Evolutionary conservation across 2,329 filamentous ascomycete species (phyloP), one percentile per base, ranked within the genome.

Genomic region (Talaromyces rugulosus): DNA sequence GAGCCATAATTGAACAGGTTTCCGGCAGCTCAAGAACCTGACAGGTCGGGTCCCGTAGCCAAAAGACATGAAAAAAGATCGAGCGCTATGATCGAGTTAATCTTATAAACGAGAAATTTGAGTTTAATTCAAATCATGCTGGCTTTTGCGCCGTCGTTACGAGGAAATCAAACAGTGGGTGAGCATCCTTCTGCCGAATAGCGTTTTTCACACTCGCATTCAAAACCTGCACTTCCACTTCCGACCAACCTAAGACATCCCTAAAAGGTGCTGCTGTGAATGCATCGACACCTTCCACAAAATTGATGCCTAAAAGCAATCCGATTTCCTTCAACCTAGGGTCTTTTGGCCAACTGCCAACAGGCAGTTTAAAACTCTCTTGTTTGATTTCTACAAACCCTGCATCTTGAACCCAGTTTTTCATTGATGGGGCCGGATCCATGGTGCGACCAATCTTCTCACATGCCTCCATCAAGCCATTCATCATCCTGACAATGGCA

Each of bases 341-440:
- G 53, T 72, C 67, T 56, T 70, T 71, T 8, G 71, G 66, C 70
- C 71, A 73, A 6, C 68, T 65, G 9, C 66, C 67, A 33, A 70
- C 36, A 11, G 66, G 66, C 11, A 70, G 60, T 63, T 72, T 72
- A 62, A 67, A 67, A 7, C 68, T 62, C 6, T 67, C 57, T 51
- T 71, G 64, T 11, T 62, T 47, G 33, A 71, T 63, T 31, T 71
- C 64, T 28, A 58, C 60, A 58, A 72, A 72, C 1, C 71, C 70
- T 12, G 68, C 69, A 6, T 68, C 66, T 28, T 63, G 50, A 18
- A 70, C 62, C 63, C 61, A 67, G 6, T 36, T 42, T 55, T 65
- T 60, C 40, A 65, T 56, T 33, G 61, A 55, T 11, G 44, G 33
- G 11, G 58, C 58, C 27, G 64, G 62, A 36, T 64, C 65, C 63